Percentiles rank a stretch among this genome's conserved stretches.
Evolutionary conservation across 2,329 filamentous ascomycete species (phyloP).

Genomic region (Bipolaris gigantea): DNA sequence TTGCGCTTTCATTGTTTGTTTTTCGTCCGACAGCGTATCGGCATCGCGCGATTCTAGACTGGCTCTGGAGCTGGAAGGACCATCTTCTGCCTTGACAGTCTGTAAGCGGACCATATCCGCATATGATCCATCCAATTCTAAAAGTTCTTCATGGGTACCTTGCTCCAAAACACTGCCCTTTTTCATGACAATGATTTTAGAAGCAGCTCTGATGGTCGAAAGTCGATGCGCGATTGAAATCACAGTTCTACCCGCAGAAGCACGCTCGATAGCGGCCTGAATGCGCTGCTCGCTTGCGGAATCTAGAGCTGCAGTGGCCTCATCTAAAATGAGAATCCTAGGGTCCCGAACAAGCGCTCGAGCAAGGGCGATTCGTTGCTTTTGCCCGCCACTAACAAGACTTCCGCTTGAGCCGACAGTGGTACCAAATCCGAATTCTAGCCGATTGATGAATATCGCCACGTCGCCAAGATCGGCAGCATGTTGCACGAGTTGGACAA

Average conservation of each 20-base stretch:
- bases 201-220: constrained; percentile 42
- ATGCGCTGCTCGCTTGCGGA: constrained; percentile 61
- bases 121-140: constrained; percentile 47
- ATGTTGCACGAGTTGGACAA: constrained; percentile 54
- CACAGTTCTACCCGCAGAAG: constrained; percentile 40
- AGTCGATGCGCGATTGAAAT: constrained; percentile 46
- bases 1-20: constrained; percentile 14
- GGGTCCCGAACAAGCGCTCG: constrained; percentile 59
- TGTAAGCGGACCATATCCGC: constrained; percentile 56
- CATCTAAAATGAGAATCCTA: constrained; percentile 62
- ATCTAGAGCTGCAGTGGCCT: constrained; percentile 64
- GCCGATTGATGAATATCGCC: constrained; percentile 56
- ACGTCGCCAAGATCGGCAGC: constrained; percentile 64
- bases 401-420: constrained; percentile 58
- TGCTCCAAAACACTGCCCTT: constrained; percentile 43
- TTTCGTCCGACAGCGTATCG: constrained; percentile 25
- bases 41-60: constrained; percentile 27
- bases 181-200: constrained; percentile 46
- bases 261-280: constrained; percentile 47
- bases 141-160: constrained; percentile 40
- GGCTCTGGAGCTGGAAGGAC: constrained; percentile 22
- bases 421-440: constrained; percentile 54
- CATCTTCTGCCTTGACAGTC: constrained; percentile 48
- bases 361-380: constrained; percentile 63
- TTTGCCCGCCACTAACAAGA: constrained; percentile 60